Evolutionary conservation across 2,329 filamentous ascomycete species (phyloP), one percentile per base, ranked within the genome.

Genomic region (Aspergillus brasiliensis): DNA sequence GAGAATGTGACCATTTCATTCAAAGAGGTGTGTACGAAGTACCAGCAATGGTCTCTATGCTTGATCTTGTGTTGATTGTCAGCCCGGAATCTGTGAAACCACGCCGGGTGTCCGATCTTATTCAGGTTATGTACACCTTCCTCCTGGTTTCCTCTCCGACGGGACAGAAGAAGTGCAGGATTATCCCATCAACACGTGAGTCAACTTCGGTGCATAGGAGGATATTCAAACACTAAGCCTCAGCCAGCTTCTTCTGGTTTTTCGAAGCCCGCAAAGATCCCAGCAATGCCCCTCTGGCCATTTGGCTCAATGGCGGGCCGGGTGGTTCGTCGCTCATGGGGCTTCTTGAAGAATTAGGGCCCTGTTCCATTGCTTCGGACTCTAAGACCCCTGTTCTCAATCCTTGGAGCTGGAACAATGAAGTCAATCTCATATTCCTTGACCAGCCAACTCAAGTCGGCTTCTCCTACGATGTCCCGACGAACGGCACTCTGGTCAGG

Each of bases 231-330:
- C 4, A 15, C 10, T 28, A 10, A 44, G 3, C 13, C 3, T 8
- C 15, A 31, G 8, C 5, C 23, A 54, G 51, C 8, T 78, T 78
- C 59, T 78, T 77, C 65, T 78, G 77, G 77, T 79, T 76, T 59
- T 72, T 79, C 47, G 76, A 78, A 65, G 71, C 75, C 31, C 71
- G 77, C 17, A 76, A 79, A 49, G 71, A 75, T 44, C 78, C 80
- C 3, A 75, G 78, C 31, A 76, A 72, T 25, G 79, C 81, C 49
- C 82, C 82, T 5, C 72, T 84, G 52, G 81, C 80, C 3, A 75
- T 83, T 60, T 84, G 77, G 73, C 75, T 84, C 61, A 84, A 81
- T 66, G 83, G 83, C 27, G 83, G 83, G 5, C 83, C 83, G 2
- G 83, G 83, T 3, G 77, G 75, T 52, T 82, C 79, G 60, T 82